These are phyloP conservation scores for Ascochyta lentis DNA, from an alignment of 2,329 filamentous ascomycete species.

Conservation along the genomic window DNA sequence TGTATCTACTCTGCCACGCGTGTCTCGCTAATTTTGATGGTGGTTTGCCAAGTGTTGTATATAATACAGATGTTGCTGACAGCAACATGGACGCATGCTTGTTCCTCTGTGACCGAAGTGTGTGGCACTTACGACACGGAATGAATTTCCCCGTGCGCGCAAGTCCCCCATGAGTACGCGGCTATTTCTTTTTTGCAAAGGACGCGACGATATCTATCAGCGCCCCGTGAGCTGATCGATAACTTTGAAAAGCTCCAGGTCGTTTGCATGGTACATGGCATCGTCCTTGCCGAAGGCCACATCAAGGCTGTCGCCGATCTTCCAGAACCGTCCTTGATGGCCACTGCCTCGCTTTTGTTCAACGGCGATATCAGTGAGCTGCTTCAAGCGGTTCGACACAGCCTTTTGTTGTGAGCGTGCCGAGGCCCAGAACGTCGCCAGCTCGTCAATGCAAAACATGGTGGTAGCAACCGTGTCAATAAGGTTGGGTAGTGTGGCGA, in stretches of 20 bases:
- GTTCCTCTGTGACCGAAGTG: not conserved
- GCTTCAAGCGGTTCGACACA: conserved; percentile 56
- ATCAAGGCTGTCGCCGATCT: conserved; percentile 49
- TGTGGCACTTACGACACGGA: not conserved
- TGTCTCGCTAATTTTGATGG: not conserved
- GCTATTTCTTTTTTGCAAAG: not conserved
- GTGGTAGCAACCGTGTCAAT: conserved; percentile 63
- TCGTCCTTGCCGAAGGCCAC: conserved; percentile 53
- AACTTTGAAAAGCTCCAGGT: conserved; percentile 39
- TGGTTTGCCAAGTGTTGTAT: not conserved
- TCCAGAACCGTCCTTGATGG: conserved; percentile 45
- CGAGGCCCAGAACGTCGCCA: conserved; percentile 67
- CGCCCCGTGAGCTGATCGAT: conserved; percentile 31
- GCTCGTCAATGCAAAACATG: conserved; percentile 61
- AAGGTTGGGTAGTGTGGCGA: conserved; percentile 54
- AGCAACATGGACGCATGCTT: not conserved
- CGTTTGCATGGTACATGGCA: conserved; percentile 49
- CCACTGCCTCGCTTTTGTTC: conserved; percentile 43
- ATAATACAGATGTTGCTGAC: conserved; percentile 4
- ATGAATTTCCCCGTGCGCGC: not conserved
- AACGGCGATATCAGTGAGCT: conserved; percentile 51
- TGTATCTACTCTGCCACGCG: not conserved
- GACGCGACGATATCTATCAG: conserved; percentile 1
- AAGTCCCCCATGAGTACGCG: not conserved
- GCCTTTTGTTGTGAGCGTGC: conserved; percentile 59